phyloP scores from a whole-genome alignment of 2,329 filamentous ascomycete genomes.

The Chaetomiaceae sp. region DNA sequence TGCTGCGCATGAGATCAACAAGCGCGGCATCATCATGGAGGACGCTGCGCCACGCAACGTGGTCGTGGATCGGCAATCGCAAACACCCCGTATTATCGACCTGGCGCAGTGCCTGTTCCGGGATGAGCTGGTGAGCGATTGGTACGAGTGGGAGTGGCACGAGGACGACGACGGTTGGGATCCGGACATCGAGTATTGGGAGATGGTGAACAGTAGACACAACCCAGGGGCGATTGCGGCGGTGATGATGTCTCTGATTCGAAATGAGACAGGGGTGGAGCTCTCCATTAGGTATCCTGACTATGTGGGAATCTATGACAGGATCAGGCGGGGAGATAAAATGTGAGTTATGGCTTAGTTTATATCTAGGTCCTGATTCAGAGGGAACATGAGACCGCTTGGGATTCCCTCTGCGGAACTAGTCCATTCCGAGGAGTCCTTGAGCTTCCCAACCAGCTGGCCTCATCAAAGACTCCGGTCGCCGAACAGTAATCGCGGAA shows the following conservation, averaged over 20 bases:
- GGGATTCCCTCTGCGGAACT: too few relatives aligned
- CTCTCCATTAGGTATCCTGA: not conserved
- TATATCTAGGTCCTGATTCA: too few relatives aligned
- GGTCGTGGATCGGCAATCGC: not conserved
- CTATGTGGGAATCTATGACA: not conserved
- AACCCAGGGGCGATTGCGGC: not conserved
- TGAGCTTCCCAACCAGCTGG: too few relatives aligned
- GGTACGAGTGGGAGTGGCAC: not conserved
- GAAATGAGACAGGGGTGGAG: not conserved
- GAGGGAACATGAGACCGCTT: too few relatives aligned
- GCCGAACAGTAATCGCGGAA: too few relatives aligned
- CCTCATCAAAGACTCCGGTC: too few relatives aligned
- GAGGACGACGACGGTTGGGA: slow-evolving; percentile 1
- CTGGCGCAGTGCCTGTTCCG: not conserved
- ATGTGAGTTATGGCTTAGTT: too few relatives aligned
- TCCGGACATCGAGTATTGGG: not conserved
- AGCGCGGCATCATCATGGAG: not conserved
- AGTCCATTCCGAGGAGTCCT: too few relatives aligned
- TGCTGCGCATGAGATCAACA: not conserved
- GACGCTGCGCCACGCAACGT: slow-evolving; percentile 1
- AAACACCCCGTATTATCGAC: not conserved
- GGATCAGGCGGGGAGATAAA: not conserved
- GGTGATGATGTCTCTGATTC: not conserved
- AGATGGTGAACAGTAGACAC: not conserved
- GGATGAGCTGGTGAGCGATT: not conserved